Conservation (phyloP, 177 flowering plant genomes). For the Vitis hybrid region DNA sequence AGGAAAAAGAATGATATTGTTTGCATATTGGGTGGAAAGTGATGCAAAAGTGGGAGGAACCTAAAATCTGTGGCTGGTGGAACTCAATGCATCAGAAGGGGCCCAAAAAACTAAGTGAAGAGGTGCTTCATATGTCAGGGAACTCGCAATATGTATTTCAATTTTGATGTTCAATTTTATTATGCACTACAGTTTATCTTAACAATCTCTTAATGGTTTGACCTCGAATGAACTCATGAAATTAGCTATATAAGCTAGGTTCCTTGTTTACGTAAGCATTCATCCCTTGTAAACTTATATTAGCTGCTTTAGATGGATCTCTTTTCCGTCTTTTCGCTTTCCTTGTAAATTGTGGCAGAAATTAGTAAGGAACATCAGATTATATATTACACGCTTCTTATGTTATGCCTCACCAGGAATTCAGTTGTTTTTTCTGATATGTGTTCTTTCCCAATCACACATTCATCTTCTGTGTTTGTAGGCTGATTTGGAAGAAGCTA, state of each 20-base stretch:
- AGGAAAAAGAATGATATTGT: too few relatives aligned
- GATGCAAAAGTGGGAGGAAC: too few relatives aligned
- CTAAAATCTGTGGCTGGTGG: too few relatives aligned
- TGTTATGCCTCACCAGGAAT: background rate
- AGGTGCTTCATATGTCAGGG: too few relatives aligned
- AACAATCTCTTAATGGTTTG: background rate
- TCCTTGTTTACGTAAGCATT: background rate
- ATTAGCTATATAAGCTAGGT: background rate
- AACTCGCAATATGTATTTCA: too few relatives aligned
- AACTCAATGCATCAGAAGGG: too few relatives aligned
- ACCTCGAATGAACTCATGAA: background rate
- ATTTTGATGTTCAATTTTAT: too few relatives aligned
- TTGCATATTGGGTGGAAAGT: too few relatives aligned
- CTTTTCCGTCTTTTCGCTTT: background rate
- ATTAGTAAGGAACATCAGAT: background rate
- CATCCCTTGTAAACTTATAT: background rate
- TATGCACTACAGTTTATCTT: too few relatives aligned
- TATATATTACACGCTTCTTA: background rate
- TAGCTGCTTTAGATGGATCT: background rate
- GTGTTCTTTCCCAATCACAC: background rate
- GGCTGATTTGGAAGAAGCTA: slow-evolving; percentile 60
- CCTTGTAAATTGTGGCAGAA: background rate
- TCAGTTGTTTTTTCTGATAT: background rate
- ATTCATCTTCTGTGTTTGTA: slow-evolving; percentile 9
- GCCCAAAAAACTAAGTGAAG: too few relatives aligned